Evolutionary conservation across 2,329 filamentous ascomycete genomes (phyloP).

Genomic region (Colletotrichum sp.): DNA sequence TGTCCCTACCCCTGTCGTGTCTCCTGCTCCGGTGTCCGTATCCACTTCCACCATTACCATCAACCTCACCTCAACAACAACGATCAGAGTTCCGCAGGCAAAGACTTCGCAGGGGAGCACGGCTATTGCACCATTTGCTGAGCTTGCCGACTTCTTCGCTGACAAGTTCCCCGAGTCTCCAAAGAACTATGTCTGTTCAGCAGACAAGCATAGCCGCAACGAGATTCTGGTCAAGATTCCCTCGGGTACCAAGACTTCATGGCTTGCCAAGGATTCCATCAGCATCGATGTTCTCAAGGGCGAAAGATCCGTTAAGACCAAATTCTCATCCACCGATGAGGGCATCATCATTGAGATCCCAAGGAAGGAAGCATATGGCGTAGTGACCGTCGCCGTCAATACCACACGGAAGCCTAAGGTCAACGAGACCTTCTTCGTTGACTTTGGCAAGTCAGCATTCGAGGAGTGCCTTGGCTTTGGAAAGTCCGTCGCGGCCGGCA

Average conservation of each 20-base stretch:
- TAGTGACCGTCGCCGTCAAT: conserved; percentile 62
- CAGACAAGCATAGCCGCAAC: conserved; percentile 48
- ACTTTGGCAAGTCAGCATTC: conserved; percentile 59
- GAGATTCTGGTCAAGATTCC: conserved; percentile 62
- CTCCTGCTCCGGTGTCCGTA: not conserved
- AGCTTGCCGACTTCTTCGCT: conserved; percentile 46
- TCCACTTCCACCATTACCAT: conserved; percentile 37
- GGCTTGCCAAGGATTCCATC: conserved; percentile 62
- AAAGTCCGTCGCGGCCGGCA: conserved; percentile 44
- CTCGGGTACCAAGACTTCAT: conserved; percentile 52
- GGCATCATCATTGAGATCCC: conserved; percentile 59
- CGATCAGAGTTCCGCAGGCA: conserved; percentile 31
- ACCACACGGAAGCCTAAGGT: conserved; percentile 65
- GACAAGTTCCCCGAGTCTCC: conserved; percentile 36
- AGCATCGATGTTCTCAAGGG: conserved; percentile 59
- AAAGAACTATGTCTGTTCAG: conserved; percentile 46
- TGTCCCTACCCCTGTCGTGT: not conserved
- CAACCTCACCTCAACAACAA: conserved; percentile 41
- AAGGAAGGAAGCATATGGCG: conserved; percentile 59
- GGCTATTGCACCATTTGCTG: conserved; percentile 39
- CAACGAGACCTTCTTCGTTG: conserved; percentile 64
- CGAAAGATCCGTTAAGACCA: conserved; percentile 50
- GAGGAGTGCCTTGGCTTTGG: conserved; percentile 49
- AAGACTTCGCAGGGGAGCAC: conserved; percentile 29
- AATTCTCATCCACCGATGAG: conserved; percentile 51